Evolutionary conservation across 352 stramenopile genomes (phyloP).

Genomic region (Phytophthora aleatoria): DNA sequence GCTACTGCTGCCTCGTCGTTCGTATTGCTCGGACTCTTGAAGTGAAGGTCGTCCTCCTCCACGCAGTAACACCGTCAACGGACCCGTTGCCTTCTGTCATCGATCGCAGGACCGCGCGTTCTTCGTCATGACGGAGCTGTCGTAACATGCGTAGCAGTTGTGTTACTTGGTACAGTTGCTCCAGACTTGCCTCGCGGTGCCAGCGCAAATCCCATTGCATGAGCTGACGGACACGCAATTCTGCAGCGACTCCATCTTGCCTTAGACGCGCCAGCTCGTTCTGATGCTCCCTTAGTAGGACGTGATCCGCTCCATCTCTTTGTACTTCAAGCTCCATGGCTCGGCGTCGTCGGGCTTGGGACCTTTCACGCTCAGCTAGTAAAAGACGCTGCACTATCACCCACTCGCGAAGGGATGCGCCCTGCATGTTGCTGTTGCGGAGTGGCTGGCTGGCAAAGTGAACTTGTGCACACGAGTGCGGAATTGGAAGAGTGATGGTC

Average conservation of each 20-base stretch:
- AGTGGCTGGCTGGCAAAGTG: too few species aligned
- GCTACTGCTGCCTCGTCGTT: too few species aligned
- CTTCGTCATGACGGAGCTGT: neutral
- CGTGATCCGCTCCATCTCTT: neutral
- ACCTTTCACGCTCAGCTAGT: neutral
- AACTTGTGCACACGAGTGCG: neutral
- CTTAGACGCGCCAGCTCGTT: neutral
- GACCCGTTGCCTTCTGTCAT: neutral
- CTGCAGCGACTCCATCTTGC: neutral
- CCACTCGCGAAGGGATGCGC: too few species aligned
- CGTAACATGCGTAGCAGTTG: neutral
- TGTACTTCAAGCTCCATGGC: neutral
- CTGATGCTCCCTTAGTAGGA: neutral
- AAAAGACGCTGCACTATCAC: too few species aligned
- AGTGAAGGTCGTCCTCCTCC: neutral
- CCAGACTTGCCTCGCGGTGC: neutral
- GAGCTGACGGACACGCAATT: neutral
- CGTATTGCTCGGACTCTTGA: neutral
- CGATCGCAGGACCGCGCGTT: neutral
- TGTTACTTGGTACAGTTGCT: neutral
- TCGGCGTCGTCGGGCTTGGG: neutral
- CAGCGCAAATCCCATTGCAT: neutral
- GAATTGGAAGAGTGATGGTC: neutral
- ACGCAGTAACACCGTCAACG: neutral
- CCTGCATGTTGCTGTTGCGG: too few species aligned